Conservation (phyloP, 1,284 basidiomycete genomes). For the Apiotrichum siamense region DNA sequence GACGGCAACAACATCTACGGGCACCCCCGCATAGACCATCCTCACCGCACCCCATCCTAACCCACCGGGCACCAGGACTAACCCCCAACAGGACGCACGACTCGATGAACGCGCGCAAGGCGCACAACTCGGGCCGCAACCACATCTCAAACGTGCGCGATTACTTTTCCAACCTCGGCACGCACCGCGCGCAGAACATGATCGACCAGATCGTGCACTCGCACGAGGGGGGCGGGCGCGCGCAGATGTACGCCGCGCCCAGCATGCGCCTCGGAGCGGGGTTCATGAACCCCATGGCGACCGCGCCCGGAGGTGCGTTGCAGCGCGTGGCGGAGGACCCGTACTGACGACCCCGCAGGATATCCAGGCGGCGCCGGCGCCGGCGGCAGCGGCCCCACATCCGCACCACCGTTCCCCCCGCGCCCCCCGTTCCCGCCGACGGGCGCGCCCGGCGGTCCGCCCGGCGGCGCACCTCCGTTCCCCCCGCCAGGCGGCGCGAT, state of each 20-base stretch:
- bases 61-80: background rate
- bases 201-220: slow-evolving; percentile 91
- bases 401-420: slow-evolving; percentile 3
- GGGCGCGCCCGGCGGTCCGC: background rate
- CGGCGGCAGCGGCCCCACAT: too few species aligned
- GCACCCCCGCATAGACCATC: too few species aligned
- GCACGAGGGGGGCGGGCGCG: slow-evolving; percentile 60
- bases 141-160: slow-evolving; percentile 94
- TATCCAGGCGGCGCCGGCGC: too few species aligned
- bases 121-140: slow-evolving; percentile 94
- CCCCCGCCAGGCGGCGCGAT: slow-evolving; percentile 16
- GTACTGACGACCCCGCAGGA: background rate
- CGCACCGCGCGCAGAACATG: slow-evolving; percentile 91
- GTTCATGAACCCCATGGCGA: slow-evolving; percentile 39
- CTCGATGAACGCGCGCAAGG: slow-evolving; percentile 69
- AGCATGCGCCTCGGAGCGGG: slow-evolving; percentile 51
- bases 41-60: background rate
- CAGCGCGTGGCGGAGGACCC: background rate
- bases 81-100: slow-evolving; percentile 35
- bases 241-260: slow-evolving; percentile 60
- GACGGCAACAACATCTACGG: too few species aligned
- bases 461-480: slow-evolving; percentile 12
- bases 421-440: slow-evolving; percentile 58
- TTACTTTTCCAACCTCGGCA: slow-evolving; percentile 91
- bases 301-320: slow-evolving; percentile 18